Base-by-base conservation (phyloP, 2,329 filamentous ascomycete genomes). In the Trichoderma asperellum region DNA sequence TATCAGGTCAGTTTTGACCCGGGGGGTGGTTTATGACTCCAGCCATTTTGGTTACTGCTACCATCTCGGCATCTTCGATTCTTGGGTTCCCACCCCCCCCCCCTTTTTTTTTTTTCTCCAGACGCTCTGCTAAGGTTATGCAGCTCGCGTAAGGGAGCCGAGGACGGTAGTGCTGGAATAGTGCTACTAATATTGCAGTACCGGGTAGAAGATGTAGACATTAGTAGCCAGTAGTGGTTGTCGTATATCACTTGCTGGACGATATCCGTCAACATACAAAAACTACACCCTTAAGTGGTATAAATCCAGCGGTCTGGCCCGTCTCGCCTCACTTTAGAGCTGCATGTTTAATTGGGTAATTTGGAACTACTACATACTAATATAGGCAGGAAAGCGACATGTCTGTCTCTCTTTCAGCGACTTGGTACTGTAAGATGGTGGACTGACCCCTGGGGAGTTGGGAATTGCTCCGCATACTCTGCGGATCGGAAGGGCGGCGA, bases 251-350 rank as follows among this genome's bases (percentile, higher is more conserved):
- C 47, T 49, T 21, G 6, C 4, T 21, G 11, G 7, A 4, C 18
- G n/a, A n/a, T n/a, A 49, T 49, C 47, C 32, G 7, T 5, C 5
- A 32, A 32, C 32, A 32, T 32, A 49, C 4, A 5, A 24, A 49
- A 12, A 49, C 37, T 43, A 24, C 47, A 24, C 6, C 47, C 47
- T 21, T 24, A 49, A 49, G 47, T 8, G 12, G 47, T 49, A 49
- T 21, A 49, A 21, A 49, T 24, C 18, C 8, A 49, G 61, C 61
- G 61, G 61, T 64, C 61, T 64, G 52, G 61, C 61, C 61, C 61
- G 61, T 35, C 59, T 64, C 61, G 61, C 61, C 49, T 62, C 14
- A 56, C 16, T 56, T 43, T n/a, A 1, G 4, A 18, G 27, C 11
- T 21, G 40, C 53, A 49, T 40, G n/a, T 53, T 52, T 43, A 18